Evolutionary conservation across 768 basidiomycete species (phyloP).

Genomic region (Tulasnella sp.): DNA sequence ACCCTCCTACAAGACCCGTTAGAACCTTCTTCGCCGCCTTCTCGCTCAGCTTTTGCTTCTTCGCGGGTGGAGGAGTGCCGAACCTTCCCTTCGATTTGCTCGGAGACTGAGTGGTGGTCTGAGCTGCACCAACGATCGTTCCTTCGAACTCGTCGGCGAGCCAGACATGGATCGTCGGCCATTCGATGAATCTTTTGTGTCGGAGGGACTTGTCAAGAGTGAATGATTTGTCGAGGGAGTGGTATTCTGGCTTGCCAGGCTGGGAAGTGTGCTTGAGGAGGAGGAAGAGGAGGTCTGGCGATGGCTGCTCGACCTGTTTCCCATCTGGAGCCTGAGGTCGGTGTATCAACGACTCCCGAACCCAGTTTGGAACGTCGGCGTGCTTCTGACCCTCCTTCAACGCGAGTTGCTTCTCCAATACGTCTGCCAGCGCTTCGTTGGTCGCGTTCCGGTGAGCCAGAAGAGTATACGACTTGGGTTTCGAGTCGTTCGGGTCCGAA

Average conservation of each 20-base stretch:
- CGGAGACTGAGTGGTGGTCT: conserved; percentile 32
- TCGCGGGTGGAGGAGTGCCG: conserved; percentile 45
- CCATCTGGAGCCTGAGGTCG: conserved; percentile 42
- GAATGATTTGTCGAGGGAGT: conserved; percentile 58
- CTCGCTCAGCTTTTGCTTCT: conserved; percentile 60
- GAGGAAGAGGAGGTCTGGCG: conserved; percentile 65
- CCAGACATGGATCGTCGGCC: conserved; percentile 79
- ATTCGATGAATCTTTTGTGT: conserved; percentile 76
- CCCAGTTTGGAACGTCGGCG: conserved; percentile 51
- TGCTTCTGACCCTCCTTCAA: conserved; percentile 52
- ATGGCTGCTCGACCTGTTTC: conserved; percentile 52
- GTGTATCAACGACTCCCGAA: conserved; percentile 55
- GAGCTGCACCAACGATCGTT: conserved; percentile 53
- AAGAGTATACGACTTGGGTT: conserved; percentile 46
- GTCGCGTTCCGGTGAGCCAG: conserved; percentile 68
- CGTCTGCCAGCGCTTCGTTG: conserved; percentile 53
- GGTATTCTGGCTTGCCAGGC: conserved; percentile 49
- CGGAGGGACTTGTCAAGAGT: conserved; percentile 56
- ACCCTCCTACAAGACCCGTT: conserved; percentile 59
- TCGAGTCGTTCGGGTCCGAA: conserved; percentile 46
- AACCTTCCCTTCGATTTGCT: conserved; percentile 44
- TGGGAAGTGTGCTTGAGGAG: conserved; percentile 37
- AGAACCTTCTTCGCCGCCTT: conserved; percentile 61
- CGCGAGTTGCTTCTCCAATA: conserved; percentile 51
- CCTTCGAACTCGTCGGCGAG: conserved; percentile 64